Conservation (phyloP, 768 basidiomycete species). For the Phlebiopsis gigantea region DNA sequence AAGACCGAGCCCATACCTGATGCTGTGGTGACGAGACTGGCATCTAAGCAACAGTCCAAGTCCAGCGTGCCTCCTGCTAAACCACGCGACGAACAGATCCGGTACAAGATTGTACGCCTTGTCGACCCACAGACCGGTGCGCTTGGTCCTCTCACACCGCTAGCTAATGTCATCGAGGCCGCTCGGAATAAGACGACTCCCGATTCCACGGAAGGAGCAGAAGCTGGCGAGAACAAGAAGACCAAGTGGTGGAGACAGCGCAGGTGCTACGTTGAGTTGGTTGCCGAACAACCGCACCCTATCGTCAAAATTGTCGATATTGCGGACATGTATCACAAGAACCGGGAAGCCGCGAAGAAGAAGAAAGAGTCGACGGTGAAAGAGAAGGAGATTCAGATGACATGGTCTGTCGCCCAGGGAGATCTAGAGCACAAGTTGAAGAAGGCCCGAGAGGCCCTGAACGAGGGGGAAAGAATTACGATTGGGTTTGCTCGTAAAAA, state of each 20-base stretch:
- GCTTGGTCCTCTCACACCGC: constrained; percentile 30
- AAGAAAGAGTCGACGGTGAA: constrained; percentile 25
- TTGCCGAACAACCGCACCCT: constrained; percentile 42
- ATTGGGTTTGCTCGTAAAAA: constrained; percentile 52
- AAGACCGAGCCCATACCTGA: not conserved
- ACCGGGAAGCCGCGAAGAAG: constrained; percentile 31
- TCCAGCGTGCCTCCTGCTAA: not conserved
- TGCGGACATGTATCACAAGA: constrained; percentile 35
- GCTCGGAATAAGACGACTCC: not conserved
- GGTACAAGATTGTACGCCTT: constrained; percentile 36
- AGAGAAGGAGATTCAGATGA: constrained; percentile 67
- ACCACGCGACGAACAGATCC: constrained; percentile 36
- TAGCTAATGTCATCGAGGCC: constrained; percentile 39
- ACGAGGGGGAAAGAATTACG: constrained; percentile 53
- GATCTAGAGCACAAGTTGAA: constrained; percentile 65
- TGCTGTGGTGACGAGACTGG: not conserved
- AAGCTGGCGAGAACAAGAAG: not conserved
- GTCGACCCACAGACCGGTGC: constrained; percentile 40
- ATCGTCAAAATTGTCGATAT: constrained; percentile 56
- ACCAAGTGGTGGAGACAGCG: constrained; percentile 22
- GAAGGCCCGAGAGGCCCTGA: constrained; percentile 52
- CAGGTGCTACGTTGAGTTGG: constrained; percentile 45
- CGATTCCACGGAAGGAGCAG: not conserved
- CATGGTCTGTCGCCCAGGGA: constrained; percentile 54
- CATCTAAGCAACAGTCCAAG: not conserved